Percentiles rank a stretch among this genome's conserved stretches.
These are phyloP conservation scores for Trametes polyzona DNA, from an alignment of 1,284 basidiomycete species.

Conservation along the genomic window DNA sequence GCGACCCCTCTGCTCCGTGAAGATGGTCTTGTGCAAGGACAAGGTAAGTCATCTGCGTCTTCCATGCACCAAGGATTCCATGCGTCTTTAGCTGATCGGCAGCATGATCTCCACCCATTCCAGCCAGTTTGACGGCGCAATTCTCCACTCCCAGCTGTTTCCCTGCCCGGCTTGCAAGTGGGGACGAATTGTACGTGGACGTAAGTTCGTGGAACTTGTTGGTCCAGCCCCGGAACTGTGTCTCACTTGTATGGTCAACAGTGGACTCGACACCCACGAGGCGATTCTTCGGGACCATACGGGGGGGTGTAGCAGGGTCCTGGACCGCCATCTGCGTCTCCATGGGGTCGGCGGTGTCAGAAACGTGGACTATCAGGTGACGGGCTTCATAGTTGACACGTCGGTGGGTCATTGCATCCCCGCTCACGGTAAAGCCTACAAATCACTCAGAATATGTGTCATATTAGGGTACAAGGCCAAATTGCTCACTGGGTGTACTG, in stretches of 20 bases:
- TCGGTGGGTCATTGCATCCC: slow-evolving; percentile 29
- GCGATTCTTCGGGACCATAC: neutral
- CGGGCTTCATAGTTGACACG: slow-evolving; percentile 27
- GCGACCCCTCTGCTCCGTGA: neutral
- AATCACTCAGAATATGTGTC: too few relatives aligned
- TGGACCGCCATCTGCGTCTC: neutral
- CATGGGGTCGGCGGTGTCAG: too few relatives aligned
- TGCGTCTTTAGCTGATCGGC: slow-evolving; percentile 33
- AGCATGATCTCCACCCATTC: slow-evolving; percentile 31
- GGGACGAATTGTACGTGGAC: slow-evolving; percentile 16
- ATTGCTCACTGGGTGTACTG: neutral
- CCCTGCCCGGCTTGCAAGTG: neutral
- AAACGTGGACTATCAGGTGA: neutral
- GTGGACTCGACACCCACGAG: slow-evolving; percentile 28
- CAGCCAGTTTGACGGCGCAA: slow-evolving; percentile 8
- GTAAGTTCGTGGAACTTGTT: slow-evolving; percentile 2
- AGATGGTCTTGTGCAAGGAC: slow-evolving; percentile 22
- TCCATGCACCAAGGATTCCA: slow-evolving; percentile 17
- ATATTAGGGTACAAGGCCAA: neutral
- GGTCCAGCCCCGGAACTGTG: slow-evolving; percentile 31
- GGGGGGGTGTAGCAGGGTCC: neutral
- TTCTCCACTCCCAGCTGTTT: neutral
- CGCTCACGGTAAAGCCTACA: slow-evolving; percentile 23
- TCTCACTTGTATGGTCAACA: slow-evolving; percentile 31
- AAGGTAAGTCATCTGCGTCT: slow-evolving; percentile 4